Conservation (phyloP, 2,329 filamentous ascomycete species). For the Paracamarosporium sp. region DNA sequence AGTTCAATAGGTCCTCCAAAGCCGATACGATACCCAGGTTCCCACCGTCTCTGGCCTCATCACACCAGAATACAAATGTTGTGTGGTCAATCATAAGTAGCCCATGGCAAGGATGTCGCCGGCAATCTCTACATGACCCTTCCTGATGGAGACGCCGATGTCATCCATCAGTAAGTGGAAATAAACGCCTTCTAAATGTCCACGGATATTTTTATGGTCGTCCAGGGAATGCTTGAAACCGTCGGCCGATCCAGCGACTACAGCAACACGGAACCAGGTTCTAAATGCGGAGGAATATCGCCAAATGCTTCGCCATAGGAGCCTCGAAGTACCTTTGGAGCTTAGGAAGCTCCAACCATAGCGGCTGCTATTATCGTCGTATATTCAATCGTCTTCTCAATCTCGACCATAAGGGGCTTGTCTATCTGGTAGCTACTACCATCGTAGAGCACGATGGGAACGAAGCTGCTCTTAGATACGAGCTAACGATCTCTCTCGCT, state of each 20-base stretch:
- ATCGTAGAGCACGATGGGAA: too few species aligned
- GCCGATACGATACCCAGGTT: background rate
- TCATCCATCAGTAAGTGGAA: background rate
- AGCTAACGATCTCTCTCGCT: too few species aligned
- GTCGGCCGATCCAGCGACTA: background rate
- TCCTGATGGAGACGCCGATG: background rate
- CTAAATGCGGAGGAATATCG: background rate
- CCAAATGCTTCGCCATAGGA: too few species aligned
- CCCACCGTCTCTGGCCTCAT: background rate
- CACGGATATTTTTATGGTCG: background rate
- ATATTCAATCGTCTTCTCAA: too few species aligned
- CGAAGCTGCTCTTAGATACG: too few species aligned
- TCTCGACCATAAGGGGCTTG: too few species aligned
- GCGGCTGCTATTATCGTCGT: background rate
- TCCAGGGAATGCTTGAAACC: background rate
- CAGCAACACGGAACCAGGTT: background rate
- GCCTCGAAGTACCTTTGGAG: background rate
- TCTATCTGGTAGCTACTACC: too few species aligned
- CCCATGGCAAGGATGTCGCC: too few species aligned
- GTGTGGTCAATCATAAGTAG: too few species aligned
- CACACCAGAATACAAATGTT: background rate
- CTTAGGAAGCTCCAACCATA: too few species aligned
- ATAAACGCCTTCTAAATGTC: background rate
- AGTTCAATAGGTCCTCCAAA: background rate
- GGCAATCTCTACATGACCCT: background rate